phyloP scores from a whole-genome alignment of 108 stramenopile species.

The Skeletonema grethae region DNA sequence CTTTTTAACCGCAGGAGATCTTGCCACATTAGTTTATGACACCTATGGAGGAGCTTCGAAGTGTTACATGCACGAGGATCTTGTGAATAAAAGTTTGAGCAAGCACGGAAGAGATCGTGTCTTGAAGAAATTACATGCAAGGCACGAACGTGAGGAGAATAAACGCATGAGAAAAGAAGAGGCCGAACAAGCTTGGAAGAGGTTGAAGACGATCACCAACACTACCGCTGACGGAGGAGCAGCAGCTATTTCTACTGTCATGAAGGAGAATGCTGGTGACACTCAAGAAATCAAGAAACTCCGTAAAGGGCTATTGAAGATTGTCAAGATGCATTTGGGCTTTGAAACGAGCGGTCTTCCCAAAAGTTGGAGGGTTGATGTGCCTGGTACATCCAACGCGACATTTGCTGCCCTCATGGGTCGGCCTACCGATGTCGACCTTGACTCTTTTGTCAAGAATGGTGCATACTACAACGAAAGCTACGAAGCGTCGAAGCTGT shows the following conservation, averaged over 20 bases:
- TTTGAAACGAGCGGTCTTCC: conserved; percentile 1
- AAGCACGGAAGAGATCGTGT: conserved; percentile 1
- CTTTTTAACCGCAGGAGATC: conserved; percentile 9
- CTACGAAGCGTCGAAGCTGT: conserved; percentile 1
- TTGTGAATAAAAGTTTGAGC: neutral
- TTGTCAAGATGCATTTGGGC: neutral
- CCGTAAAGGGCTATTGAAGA: neutral
- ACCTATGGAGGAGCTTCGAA: neutral
- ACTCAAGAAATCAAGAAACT: neutral
- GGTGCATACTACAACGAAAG: conserved; percentile 12
- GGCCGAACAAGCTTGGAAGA: conserved; percentile 6
- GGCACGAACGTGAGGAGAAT: conserved; percentile 16
- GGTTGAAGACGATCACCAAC: conserved; percentile 4
- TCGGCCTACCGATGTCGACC: conserved; percentile 7
- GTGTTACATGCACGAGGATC: neutral
- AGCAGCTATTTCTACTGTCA: neutral
- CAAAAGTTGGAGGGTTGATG: neutral
- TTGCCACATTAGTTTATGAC: neutral
- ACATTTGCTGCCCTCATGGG: conserved; percentile 19
- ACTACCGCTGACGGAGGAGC: neutral
- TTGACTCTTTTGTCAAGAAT: conserved; percentile 11
- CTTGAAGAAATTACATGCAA: neutral
- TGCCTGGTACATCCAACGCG: conserved; percentile 5
- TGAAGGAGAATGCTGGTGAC: neutral
- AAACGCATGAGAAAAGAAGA: conserved; percentile 15